A percentile compares a stretch with the other conserved stretches of the same genome.
These are phyloP conservation scores for Coccomyxa sp. DNA, from an alignment of 139 green algal genomes.

Conservation along the genomic window DNA sequence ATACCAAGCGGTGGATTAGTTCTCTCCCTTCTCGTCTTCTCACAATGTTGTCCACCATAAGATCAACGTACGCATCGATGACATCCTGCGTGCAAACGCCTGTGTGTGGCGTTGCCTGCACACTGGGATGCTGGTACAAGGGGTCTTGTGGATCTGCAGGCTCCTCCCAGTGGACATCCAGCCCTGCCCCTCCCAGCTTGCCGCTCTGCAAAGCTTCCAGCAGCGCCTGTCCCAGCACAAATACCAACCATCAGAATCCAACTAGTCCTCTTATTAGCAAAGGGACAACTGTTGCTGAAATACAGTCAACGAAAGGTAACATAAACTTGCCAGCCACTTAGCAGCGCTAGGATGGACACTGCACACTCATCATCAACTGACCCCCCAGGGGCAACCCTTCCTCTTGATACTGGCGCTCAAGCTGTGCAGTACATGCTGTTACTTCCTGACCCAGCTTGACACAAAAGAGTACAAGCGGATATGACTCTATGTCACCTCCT, in stretches of 20 bases:
- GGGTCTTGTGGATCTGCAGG: slow-evolving; percentile 39
- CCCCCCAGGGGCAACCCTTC: no score
- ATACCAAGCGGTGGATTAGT: not conserved
- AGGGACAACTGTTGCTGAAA: not conserved
- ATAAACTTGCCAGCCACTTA: not conserved
- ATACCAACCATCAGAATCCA: not conserved
- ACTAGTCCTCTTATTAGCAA: not conserved
- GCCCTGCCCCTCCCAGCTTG: slow-evolving; percentile 38
- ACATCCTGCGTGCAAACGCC: not conserved
- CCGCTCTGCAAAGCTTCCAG: slow-evolving; percentile 23
- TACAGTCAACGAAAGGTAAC: not conserved
- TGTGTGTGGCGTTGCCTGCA: slow-evolving; percentile 44
- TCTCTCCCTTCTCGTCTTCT: not conserved
- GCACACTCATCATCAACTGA: not conserved
- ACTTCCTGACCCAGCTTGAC: no score
- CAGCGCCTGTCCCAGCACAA: slow-evolving; percentile 18
- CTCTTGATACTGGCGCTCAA: no score
- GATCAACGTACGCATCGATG: not conserved
- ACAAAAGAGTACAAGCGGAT: no score
- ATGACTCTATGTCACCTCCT: slow-evolving; percentile 3
- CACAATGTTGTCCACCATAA: not conserved
- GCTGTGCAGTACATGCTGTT: no score
- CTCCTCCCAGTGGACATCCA: slow-evolving; percentile 55
- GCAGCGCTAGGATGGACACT: not conserved
- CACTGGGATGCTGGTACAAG: slow-evolving; percentile 40